Conservation (phyloP, 768 basidiomycete species). For the Nidula microcarpa region DNA sequence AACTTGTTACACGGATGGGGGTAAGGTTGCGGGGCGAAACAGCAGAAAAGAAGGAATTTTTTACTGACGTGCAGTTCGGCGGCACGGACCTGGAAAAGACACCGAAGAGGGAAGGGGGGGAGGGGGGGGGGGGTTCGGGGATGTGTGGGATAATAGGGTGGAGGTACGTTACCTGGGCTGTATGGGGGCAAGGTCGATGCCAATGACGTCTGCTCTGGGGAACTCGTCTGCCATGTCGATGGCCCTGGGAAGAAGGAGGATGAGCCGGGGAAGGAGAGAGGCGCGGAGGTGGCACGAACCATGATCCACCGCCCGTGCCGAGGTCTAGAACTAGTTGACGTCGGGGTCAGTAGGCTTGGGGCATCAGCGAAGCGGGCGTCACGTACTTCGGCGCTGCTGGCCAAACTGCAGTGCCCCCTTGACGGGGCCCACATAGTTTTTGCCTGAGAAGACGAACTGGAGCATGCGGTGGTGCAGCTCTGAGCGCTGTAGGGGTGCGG, state of each 20-base stretch:
- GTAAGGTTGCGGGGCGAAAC: background rate
- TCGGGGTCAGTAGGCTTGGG: too few species aligned
- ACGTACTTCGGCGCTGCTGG: constrained; percentile 38
- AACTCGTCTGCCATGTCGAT: constrained; percentile 75
- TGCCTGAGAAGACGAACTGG: constrained; percentile 63
- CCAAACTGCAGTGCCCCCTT: constrained; percentile 52
- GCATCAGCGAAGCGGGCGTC: constrained; percentile 14
- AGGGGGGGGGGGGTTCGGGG: constrained; percentile 14
- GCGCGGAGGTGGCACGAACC: constrained; percentile 29
- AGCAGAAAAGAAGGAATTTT: constrained; percentile 2
- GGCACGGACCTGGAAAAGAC: constrained; percentile 50
- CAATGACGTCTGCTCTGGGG: constrained; percentile 61
- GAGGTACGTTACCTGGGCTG: constrained; percentile 54
- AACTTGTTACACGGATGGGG: constrained; percentile 32
- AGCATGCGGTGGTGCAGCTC: constrained; percentile 62
- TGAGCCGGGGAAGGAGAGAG: constrained; percentile 4
- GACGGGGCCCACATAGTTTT: constrained; percentile 66
- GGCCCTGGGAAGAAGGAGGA: constrained; percentile 41
- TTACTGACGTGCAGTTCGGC: constrained; percentile 68
- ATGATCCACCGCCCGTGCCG: constrained; percentile 63
- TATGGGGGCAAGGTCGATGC: constrained; percentile 69
- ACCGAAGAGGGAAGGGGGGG: constrained; percentile 8
- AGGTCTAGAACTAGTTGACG: constrained; percentile 53
- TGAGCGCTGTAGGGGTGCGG: constrained; percentile 41
- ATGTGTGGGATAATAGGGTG: background rate